Base-by-base conservation (phyloP, 1,139 yeast genomes). In the Taphrina flavorubra region DNA sequence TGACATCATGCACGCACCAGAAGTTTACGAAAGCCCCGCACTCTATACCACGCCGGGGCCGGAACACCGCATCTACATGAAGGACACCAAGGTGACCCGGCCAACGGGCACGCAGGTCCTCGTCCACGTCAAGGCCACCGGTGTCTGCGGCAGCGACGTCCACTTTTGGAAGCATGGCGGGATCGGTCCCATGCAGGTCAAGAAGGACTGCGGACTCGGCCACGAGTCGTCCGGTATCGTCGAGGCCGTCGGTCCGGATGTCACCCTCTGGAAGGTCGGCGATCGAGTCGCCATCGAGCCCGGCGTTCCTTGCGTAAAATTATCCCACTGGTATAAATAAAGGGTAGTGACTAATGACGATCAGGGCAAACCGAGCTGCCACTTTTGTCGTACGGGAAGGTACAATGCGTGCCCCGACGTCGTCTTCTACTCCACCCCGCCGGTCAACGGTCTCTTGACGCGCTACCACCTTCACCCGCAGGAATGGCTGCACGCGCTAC, bases 211-310 rank as follows among this genome's bases (percentile, higher is more conserved):
- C 87, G 89, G 88, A 20, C 81, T 88, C 72, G 94, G 94, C 40
- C 94, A 88, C 76, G 94, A 88, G 75, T 85, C 90, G 18, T 80
- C 92, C 6, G 97, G 96, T 53, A 79, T 85, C 31, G 87, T 90
- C 57, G 84, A 83, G 34, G 87, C 87, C 73, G 83, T 88, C 47
- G 96, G 96, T 2, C 70, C 80, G 6, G 82, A 78, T 1, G 96
- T 90, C 49, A 84, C 82, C 6, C 76, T 79, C 42, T 82, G 89
- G 70, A 84, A 86, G 74, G 86, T 85, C 47, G 97, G 96, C 66
- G 96, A 90, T 76, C 82, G 84, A 69, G 96, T 90, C 7, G 96
- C 97, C 13, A 84, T 92, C 73, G 97, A 87, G 76, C 91, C 91
- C 76, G 96, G 97, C 70, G 82, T 88, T 70, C 95, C 96, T 36